Base-by-base conservation (phyloP, 768 basidiomycete genomes). In the Lanmaoa pseudosensibilis region DNA sequence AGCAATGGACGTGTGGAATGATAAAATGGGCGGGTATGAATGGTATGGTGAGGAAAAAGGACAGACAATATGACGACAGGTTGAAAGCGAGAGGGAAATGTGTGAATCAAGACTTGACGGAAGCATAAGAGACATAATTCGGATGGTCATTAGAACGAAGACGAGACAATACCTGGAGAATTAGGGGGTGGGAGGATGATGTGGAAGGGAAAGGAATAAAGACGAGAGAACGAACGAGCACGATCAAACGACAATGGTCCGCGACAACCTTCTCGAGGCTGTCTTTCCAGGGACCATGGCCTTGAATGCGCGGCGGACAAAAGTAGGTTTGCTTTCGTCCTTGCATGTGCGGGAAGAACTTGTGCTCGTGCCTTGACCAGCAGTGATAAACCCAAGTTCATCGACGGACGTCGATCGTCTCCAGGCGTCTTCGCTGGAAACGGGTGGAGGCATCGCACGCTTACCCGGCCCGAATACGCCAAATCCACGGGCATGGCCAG, bases 301-400 rank as follows among this genome's bases (percentile, higher is more conserved):
- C 71, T 86, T 90, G 70, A 92, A 78, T 13, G 90, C 90, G 46
- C 85, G 85, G 38, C 83, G 81, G 54, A 91, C 82, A 54, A 84
- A 75, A 5, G 82, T 77, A 48, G 80, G 76, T 27, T 57, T 72
- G 55, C 71, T 75, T 34, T 82, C 81, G 50, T 84, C 82, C 64
- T 75, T 80, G 43, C 65, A 71, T 21, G 65, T 61, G 16, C 65
- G 67, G 30, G 71, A 57, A 52, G 60, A 65, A 52, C 54, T 59
- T 15, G 54, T 34, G 36, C 43, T 63, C 13, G 57, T 50, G 45
- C 65, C 66, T 56, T 70, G 73, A 53, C 70, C 63, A 61, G 70
- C 76, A 54, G 70, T 69, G 60, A 85, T 75, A 51, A 81, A 71
- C 23, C 88, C 88, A 61, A 89, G 70, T 69, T 90, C 89, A 69